Evolutionary conservation across 495 filamentous ascomycete genomes (phyloP).

Genomic region (Chaetomium cochliodes): DNA sequence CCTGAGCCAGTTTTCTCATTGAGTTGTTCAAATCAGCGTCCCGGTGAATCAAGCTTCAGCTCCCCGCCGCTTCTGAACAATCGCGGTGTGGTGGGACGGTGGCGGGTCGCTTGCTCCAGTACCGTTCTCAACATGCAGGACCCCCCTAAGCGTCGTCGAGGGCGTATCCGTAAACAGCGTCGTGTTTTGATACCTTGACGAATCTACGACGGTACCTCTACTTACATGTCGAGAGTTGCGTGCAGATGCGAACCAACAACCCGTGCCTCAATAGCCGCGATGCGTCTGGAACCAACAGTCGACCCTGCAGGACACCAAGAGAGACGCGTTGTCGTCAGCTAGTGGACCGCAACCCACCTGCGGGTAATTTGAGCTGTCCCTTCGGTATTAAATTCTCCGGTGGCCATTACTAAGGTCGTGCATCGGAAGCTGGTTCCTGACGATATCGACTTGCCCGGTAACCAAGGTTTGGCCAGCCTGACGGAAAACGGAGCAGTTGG

Average conservation of each 20-base stretch:
- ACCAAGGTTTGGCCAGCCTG: neutral
- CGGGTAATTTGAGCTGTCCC: neutral
- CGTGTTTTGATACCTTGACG: neutral
- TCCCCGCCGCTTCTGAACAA: no score
- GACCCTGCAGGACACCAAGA: neutral
- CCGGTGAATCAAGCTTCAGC: neutral
- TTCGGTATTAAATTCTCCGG: neutral
- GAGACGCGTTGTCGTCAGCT: no score
- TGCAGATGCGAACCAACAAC: neutral
- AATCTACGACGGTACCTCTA: neutral
- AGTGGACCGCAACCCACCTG: neutral
- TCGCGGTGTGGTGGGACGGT: neutral
- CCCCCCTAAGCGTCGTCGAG: neutral
- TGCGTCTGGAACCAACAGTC: conserved; percentile 19
- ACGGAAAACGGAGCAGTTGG: neutral
- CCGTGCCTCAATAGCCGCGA: conserved; percentile 22
- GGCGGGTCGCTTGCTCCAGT: neutral
- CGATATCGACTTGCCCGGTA: neutral
- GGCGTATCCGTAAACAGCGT: neutral
- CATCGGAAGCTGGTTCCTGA: neutral
- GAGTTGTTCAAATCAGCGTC: no score
- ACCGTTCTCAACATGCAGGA: neutral
- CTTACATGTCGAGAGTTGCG: neutral
- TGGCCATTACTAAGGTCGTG: neutral
- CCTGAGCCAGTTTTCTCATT: neutral